These are phyloP conservation scores for Lepraria neglecta DNA, from an alignment of 495 filamentous ascomycete species.

Conservation along the genomic window DNA sequence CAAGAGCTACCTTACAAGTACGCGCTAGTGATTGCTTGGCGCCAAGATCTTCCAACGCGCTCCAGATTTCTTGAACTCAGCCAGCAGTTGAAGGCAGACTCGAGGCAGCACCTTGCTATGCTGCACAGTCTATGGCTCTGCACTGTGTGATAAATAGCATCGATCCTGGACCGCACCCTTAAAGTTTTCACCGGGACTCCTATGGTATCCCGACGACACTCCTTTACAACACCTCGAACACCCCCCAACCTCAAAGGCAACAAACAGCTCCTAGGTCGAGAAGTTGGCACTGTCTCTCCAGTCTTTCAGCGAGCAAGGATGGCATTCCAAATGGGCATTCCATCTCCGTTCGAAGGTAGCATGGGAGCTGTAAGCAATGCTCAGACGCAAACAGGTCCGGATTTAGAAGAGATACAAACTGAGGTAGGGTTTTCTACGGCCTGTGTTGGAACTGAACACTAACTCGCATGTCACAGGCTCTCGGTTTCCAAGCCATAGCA, in stretches of 20 bases:
- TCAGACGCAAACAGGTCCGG: conserved; percentile 44
- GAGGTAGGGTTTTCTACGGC: conserved; percentile 35
- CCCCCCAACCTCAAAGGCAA: conserved; percentile 13
- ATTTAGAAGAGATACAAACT: conserved; percentile 56
- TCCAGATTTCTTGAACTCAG: not conserved
- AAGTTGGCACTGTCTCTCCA: conserved; percentile 35
- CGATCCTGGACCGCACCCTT: conserved; percentile 24
- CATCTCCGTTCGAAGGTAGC: conserved; percentile 32
- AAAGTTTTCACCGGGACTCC: conserved; percentile 20
- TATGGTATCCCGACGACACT: conserved; percentile 25
- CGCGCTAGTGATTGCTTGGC: conserved; percentile 10
- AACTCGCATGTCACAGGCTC: conserved; percentile 44
- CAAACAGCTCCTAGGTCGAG: conserved; percentile 9
- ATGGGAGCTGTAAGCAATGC: conserved; percentile 15
- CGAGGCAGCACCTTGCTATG: conserved; percentile 1
- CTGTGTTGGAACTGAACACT: not conserved
- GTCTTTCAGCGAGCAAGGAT: conserved; percentile 48
- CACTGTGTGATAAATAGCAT: not conserved
- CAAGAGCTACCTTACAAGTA: not conserved
- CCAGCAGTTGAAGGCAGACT: not conserved
- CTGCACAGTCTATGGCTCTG: not conserved
- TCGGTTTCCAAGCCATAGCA: conserved; percentile 74
- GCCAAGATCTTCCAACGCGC: conserved; percentile 13
- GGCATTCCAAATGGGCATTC: conserved; percentile 55
- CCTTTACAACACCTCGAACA: conserved; percentile 22